phyloP scores from a whole-genome alignment of 495 filamentous ascomycete species.

The Hypoxylon fragiforme region DNA sequence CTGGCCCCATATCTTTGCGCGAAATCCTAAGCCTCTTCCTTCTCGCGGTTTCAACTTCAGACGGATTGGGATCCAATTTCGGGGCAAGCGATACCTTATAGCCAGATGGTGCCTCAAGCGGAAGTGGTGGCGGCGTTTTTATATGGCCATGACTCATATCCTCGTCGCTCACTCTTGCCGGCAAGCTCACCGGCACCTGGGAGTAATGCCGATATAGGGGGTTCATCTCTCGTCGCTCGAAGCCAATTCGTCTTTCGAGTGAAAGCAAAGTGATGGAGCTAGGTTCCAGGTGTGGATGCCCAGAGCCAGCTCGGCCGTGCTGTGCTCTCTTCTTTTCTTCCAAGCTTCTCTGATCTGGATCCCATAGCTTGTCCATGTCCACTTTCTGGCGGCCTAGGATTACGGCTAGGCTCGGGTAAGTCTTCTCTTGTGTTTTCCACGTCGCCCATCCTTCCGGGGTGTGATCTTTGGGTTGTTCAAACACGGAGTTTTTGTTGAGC shows the following conservation, averaged over 20 bases:
- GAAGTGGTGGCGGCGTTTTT: background rate
- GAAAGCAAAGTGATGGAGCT: conserved; percentile 21
- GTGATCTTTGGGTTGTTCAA: background rate
- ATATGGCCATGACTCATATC: conserved; percentile 24
- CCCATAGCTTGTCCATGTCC: conserved; percentile 8
- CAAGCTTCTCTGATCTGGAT: conserved; percentile 14
- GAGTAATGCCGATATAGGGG: conserved; percentile 11
- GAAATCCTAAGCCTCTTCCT: background rate
- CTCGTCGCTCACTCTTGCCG: conserved; percentile 7
- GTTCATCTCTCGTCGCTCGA: conserved; percentile 6
- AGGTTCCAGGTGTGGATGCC: conserved; percentile 6
- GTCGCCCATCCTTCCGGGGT: conserved; percentile 21
- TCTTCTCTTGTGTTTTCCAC: conserved; percentile 22
- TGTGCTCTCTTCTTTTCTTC: conserved; percentile 6
- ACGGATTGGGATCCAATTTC: background rate
- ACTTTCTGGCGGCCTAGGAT: background rate
- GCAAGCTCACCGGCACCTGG: conserved; percentile 2
- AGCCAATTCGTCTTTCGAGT: conserved; percentile 9
- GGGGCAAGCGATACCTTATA: background rate
- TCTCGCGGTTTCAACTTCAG: background rate
- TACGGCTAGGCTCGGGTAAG: conserved; percentile 24
- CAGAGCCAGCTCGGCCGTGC: background rate
- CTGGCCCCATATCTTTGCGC: background rate
- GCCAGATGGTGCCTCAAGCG: background rate
- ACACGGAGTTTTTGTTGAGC: background rate